Evolutionary conservation across 371 early-diverging fungal species (phyloP), one percentile per base, ranked within the genome.

Genomic region (Rhizopus sp.): DNA sequence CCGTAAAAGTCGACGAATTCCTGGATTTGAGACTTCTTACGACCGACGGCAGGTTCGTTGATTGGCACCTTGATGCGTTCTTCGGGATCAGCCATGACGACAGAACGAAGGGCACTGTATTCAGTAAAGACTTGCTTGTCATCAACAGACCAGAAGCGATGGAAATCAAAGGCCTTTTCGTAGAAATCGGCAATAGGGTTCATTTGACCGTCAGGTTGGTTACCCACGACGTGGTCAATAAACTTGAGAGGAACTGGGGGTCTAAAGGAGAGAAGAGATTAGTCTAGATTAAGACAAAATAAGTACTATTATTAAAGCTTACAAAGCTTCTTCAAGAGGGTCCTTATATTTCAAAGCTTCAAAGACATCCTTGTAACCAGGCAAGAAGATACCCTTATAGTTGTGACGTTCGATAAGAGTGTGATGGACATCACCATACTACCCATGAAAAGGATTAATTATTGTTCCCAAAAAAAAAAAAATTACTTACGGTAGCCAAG

Each of bases 121-220:
- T 98, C 92, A 49, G 97, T 95, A 79, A 92, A 91, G 52, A 98
- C 94, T 75, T 96, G 93, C 60, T 83, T 89, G 79, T 98, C 98
- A 77, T 98, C 98, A 45, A 98, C 95, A 32, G 94, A 93, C 97
- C 97, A 97, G 90, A 97, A 98, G 45, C 97, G 89, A 76, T 95
- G 96, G 86, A 97, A 97, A 59, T 92, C 95, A 31, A 98, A 86
- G 58, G 86, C 80, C 59, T 86, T 77, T 77, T 96, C 96, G 63
- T 92, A 92, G 56, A 76, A 80, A 57, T 94, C 91, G 72, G 93
- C 91, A 48, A 91, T 89, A 53, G 87, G 70, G 45, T 85, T 77
- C 96, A 98, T 96, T 80, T 89, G 83, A 73, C 83, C 76, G 70
- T 95, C 96, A 55, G 95, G 93, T 74, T 96, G 96, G 84, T 97